Evolutionary conservation across 257 asterid species (phyloP).

Genomic region (Penstemon davidsonii): DNA sequence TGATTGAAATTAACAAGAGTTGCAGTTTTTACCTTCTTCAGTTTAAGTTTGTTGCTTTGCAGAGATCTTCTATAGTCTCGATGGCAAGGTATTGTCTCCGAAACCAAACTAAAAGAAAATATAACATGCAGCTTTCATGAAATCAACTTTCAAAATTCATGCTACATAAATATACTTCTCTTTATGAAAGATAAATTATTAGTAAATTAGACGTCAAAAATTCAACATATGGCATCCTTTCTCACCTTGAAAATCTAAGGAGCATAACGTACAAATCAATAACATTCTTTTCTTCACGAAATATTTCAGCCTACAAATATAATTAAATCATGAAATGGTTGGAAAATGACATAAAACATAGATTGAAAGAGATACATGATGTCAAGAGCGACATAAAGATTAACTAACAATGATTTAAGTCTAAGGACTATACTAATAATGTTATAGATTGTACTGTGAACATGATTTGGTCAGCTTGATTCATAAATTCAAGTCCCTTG

Average conservation of each 20-base stretch:
- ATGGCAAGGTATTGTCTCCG: conserved; percentile 93
- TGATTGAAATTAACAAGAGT: conserved; percentile 17
- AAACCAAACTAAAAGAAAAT: conserved; percentile 70
- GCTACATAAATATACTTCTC: conserved; percentile 22
- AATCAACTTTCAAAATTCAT: conserved; percentile 30
- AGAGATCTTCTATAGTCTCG: conserved; percentile 68
- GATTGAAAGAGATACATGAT: conserved; percentile 20
- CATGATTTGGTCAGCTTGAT: not conserved
- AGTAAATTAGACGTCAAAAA: conserved; percentile 22
- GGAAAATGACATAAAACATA: conserved; percentile 19
- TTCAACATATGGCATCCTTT: conserved; percentile 17
- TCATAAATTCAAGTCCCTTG: not conserved
- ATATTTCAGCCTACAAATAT: conserved; percentile 77
- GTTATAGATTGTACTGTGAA: not conserved
- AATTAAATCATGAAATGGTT: conserved; percentile 28
- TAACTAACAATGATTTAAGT: conserved; percentile 3
- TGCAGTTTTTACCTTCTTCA: conserved; percentile 49
- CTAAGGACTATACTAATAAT: conserved; percentile 7
- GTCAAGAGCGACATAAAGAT: not conserved
- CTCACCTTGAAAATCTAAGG: conserved; percentile 93
- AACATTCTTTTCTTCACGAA: conserved; percentile 71
- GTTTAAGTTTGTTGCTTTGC: conserved; percentile 55
- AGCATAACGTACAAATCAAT: conserved; percentile 94
- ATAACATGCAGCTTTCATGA: conserved; percentile 34
- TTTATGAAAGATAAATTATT: conserved; percentile 1